phyloP scores from a whole-genome alignment of 2,329 filamentous ascomycete species.

The Onygenales sp. region DNA sequence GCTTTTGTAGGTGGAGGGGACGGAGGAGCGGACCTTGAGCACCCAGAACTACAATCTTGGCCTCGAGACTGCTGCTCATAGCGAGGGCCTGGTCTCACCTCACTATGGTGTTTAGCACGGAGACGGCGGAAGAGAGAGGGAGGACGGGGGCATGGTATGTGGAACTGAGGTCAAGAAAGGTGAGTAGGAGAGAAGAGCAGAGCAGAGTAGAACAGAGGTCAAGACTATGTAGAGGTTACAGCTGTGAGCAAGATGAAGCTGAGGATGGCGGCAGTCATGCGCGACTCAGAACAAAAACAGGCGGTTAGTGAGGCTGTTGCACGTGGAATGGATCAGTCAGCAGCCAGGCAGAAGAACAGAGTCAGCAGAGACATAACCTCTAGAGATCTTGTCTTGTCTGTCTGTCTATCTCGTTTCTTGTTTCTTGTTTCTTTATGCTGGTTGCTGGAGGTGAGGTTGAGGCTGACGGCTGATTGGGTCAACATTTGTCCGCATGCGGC shows the following conservation, averaged over 20 bases:
- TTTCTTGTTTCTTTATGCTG: no score
- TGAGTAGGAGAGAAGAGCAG: neutral
- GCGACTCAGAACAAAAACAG: neutral
- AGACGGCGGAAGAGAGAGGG: conserved; percentile 11
- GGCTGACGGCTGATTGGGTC: no score
- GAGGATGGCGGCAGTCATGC: neutral
- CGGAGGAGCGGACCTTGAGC: conserved; percentile 33
- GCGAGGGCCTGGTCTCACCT: conserved; percentile 4
- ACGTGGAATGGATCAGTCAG: neutral
- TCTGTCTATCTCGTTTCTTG: no score
- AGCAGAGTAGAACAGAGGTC: conserved; percentile 5
- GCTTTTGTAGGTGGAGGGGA: neutral
- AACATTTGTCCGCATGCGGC: no score
- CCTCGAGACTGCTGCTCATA: conserved; percentile 42
- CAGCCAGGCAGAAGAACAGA: neutral
- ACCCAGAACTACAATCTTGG: conserved; percentile 45
- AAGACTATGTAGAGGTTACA: no score
- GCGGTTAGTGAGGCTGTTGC: neutral
- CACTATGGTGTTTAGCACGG: conserved; percentile 54
- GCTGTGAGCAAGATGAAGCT: no score
- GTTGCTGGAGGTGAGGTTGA: no score
- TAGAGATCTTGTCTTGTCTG: no score
- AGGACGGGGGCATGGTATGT: neutral
- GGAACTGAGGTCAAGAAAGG: neutral
- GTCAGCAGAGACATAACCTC: neutral